phyloP scores from a whole-genome alignment of 805 yeast species.

The Henningerozyma blattae region DNA sequence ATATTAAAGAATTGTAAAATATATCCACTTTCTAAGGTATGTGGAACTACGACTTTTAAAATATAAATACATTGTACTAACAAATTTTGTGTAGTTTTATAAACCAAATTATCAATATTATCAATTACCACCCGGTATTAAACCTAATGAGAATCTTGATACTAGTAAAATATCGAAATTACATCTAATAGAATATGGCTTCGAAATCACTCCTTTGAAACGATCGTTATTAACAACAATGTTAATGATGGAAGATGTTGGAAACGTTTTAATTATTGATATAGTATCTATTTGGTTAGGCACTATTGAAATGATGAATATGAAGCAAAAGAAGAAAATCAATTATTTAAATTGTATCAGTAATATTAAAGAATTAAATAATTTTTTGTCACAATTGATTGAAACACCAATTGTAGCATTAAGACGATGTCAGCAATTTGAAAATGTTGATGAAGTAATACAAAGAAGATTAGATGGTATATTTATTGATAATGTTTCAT shows the following conservation, averaged over 20 bases:
- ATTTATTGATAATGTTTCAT: slow-evolving; percentile 24
- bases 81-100: slow-evolving; percentile 8
- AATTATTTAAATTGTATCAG: slow-evolving; percentile 13
- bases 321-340: slow-evolving; percentile 1
- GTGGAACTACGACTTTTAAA: not conserved
- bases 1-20: not conserved
- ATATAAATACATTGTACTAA: not conserved
- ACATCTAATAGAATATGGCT: slow-evolving; percentile 18
- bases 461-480: slow-evolving; percentile 16
- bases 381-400: slow-evolving; percentile 13
- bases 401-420: slow-evolving; percentile 15
- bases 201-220: slow-evolving; percentile 11
- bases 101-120: slow-evolving; percentile 8
- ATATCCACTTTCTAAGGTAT: slow-evolving; percentile 3
- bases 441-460: not conserved
- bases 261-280: slow-evolving; percentile 13
- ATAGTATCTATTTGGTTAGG: slow-evolving; percentile 13
- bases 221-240: slow-evolving; percentile 3
- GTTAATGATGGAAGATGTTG: slow-evolving; percentile 2
- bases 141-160: not conserved
- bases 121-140: slow-evolving; percentile 3
- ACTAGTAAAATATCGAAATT: slow-evolving; percentile 5
- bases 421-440: slow-evolving; percentile 13
- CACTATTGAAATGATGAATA: not conserved
- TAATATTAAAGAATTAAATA: slow-evolving; percentile 12